A percentile compares a stretch with the other conserved stretches of the same genome.
Evolutionary conservation across 306 rosid species (phyloP).

Genomic region (Erythrophleum fordii): DNA sequence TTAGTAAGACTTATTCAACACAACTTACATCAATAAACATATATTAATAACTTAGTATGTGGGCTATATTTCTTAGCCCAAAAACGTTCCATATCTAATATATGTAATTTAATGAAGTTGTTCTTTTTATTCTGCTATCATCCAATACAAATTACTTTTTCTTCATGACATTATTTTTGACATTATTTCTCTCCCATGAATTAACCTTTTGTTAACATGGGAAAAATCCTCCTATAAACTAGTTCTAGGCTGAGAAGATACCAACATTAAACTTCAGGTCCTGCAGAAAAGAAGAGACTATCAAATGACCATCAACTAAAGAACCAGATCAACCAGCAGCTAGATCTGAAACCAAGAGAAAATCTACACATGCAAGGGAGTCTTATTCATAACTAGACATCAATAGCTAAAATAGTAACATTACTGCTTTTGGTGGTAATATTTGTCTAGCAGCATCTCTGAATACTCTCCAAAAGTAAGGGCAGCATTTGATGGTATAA

Average conservation of each 20-base stretch:
- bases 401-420: slow-evolving; percentile 17
- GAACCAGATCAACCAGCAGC: slow-evolving; percentile 19
- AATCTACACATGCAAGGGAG: slow-evolving; percentile 11
- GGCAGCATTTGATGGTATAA: slow-evolving; percentile 63
- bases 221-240: slow-evolving; percentile 8
- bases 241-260: slow-evolving; percentile 5
- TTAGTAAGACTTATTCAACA: neutral
- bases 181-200: slow-evolving; percentile 27
- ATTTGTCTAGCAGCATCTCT: slow-evolving; percentile 86
- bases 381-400: slow-evolving; percentile 11
- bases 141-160: slow-evolving; percentile 14
- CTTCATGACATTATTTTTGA: slow-evolving; percentile 8
- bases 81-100: neutral
- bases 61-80: neutral
- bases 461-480: slow-evolving; percentile 93
- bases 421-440: slow-evolving; percentile 64
- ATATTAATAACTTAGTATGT: neutral
- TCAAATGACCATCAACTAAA: slow-evolving; percentile 6
- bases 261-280: slow-evolving; percentile 2
- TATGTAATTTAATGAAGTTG: neutral
- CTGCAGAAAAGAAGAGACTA: slow-evolving; percentile 20
- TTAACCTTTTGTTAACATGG: slow-evolving; percentile 12
- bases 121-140: neutral
- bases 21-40: neutral
- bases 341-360: slow-evolving; percentile 19